Evolutionary conservation across 768 basidiomycete species (phyloP), one percentile per base, ranked within the genome.

Genomic region (Boletus tomentosulus): DNA sequence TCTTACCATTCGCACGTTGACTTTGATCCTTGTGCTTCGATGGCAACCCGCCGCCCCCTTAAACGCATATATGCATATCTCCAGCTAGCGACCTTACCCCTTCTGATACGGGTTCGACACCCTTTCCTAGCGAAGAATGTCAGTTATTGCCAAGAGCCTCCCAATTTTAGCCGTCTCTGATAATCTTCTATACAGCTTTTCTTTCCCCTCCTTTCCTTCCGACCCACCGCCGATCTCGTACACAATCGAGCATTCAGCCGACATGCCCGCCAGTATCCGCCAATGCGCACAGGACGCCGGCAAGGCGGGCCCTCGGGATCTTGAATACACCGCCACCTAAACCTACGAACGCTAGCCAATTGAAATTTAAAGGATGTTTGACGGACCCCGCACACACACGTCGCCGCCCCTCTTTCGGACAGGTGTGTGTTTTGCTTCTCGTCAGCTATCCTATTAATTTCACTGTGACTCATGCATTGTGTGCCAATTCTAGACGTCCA

Each of bases 241-340:
- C 84, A 25, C 82, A 83, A 55, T 82, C 84, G 15, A 80, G 77
- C 53, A 59, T 62, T 51, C 75, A 76, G n/a, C 69, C 75, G 25
- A 62, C 72, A 63, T 61, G 61, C 50, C 44, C 46, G 6, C 41
- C 73, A 58, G 50, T 64, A 46, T 56, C 69, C 41, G 58, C 59
- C n/a, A 56, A 48, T 46, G 60, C 25, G 53, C 64, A 64, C 63
- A 66, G 56, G 66, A 73, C 59, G 8, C 67, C 73, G 25, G 64
- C 62, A 48, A 66, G 71, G 55, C 71, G 67, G 34, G 69, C 77
- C 25, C 65, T 74, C 38, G 72, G 66, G 33, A 64, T 67, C 44
- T 61, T 76, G 58, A 72, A 71, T 42, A 89, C 86, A 42, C 86
- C 86, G 53, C 85, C 86, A n/a, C 86, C 79, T 1, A 86, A 85